Evolutionary conservation across 2,329 filamentous ascomycete species (phyloP).

Genomic region (Pseudocercospora cruenta): DNA sequence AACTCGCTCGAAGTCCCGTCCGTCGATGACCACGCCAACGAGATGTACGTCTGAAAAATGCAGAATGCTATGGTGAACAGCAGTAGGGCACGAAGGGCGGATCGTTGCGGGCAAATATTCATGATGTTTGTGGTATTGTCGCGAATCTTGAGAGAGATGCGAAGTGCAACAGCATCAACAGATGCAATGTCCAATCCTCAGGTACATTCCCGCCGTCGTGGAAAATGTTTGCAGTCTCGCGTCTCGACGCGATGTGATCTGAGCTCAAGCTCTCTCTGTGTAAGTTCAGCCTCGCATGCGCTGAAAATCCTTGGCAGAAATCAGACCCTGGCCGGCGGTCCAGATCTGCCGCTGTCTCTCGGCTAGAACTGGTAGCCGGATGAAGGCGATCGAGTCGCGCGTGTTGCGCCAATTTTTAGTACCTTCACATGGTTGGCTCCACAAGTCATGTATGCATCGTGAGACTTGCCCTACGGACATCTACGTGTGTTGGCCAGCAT

Average conservation of each 20-base stretch:
- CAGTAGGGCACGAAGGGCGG: background rate
- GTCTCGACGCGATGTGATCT: background rate
- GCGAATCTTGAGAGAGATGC: background rate
- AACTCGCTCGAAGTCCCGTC: background rate
- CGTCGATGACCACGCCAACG: conserved; percentile 9
- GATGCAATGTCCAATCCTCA: background rate
- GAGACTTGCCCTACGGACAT: background rate
- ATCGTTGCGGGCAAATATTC: background rate
- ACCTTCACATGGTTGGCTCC: too few relatives aligned
- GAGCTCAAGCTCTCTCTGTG: background rate
- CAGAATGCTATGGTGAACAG: background rate
- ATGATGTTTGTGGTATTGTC: background rate
- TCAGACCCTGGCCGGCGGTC: background rate
- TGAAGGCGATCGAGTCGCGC: too few relatives aligned
- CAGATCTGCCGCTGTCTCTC: background rate
- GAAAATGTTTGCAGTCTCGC: background rate
- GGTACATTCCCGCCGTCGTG: background rate
- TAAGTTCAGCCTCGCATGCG: too few relatives aligned
- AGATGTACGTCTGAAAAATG: conserved; percentile 4
- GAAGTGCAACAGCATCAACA: background rate
- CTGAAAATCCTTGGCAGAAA: too few relatives aligned
- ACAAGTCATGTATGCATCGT: background rate
- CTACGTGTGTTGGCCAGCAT: background rate
- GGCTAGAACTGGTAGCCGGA: too few relatives aligned
- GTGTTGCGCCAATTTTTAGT: too few relatives aligned